Evolutionary conservation across 768 basidiomycete genomes (phyloP).

Genomic region (Boletus reticuloceps): DNA sequence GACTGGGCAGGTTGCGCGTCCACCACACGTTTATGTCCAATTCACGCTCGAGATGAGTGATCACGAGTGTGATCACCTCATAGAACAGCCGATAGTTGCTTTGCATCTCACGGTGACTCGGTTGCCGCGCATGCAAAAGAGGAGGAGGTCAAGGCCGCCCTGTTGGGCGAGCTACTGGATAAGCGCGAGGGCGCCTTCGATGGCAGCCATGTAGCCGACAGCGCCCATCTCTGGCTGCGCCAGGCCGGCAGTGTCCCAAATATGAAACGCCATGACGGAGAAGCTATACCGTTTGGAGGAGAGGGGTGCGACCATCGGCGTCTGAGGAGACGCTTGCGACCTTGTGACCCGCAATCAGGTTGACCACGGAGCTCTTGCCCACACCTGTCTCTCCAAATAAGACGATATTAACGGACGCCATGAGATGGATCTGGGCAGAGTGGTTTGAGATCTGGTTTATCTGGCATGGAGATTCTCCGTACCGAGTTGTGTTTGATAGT

Average conservation of each 20-base stretch:
- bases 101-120: constrained; percentile 31
- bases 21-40: constrained; percentile 34
- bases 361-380: constrained; percentile 32
- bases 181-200: constrained; percentile 29
- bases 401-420: constrained; percentile 34
- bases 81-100: constrained; percentile 39
- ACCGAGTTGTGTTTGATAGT: not conserved
- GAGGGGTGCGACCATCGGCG: constrained; percentile 35
- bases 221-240: constrained; percentile 24
- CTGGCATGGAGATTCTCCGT: constrained; percentile 1
- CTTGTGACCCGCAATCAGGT: constrained; percentile 23
- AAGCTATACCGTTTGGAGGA: constrained; percentile 24
- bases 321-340: constrained; percentile 22
- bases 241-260: constrained; percentile 35
- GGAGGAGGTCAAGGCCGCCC: constrained; percentile 34
- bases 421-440: constrained; percentile 1
- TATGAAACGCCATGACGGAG: constrained; percentile 14
- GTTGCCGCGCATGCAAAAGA: constrained; percentile 39
- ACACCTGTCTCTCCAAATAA: constrained; percentile 43
- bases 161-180: constrained; percentile 27
- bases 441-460: not conserved
- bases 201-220: constrained; percentile 23
- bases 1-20: constrained; percentile 20
- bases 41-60: constrained; percentile 34
- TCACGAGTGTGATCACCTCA: constrained; percentile 30